Conservation (phyloP, 1,284 basidiomycete genomes). For the Athelia psychrophila region DNA sequence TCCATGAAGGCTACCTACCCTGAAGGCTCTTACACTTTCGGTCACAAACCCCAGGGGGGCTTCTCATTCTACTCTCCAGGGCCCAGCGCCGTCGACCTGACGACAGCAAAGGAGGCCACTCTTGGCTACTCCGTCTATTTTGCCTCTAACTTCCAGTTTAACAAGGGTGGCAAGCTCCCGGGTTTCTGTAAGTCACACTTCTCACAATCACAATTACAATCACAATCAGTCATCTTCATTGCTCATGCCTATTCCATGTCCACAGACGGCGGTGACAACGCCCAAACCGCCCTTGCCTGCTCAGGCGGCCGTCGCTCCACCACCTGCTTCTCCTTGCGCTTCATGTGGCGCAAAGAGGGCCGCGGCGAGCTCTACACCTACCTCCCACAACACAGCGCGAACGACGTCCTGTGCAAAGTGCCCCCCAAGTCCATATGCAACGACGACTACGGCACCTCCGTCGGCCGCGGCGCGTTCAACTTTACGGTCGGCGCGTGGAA, state of each 20-base stretch:
- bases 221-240: not conserved
- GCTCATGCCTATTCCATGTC: not conserved
- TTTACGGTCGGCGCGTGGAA: conserved; percentile 52
- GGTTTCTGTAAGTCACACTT: conserved; percentile 50
- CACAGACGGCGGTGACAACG: not conserved
- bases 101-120: conserved; percentile 41
- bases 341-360: conserved; percentile 63
- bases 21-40: conserved; percentile 54
- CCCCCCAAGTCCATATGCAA: conserved; percentile 45
- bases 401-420: conserved; percentile 41
- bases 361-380: conserved; percentile 60
- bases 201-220: not conserved
- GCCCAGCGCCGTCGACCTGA: conserved; percentile 37
- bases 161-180: conserved; percentile 63
- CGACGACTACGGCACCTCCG: conserved; percentile 56
- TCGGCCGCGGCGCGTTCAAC: conserved; percentile 52
- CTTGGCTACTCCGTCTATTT: conserved; percentile 61
- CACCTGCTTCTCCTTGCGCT: conserved; percentile 55
- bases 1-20: conserved; percentile 56
- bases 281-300: conserved; percentile 48
- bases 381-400: conserved; percentile 42
- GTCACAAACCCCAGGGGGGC: conserved; percentile 43
- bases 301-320: conserved; percentile 50
- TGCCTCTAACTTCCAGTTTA: conserved; percentile 53
- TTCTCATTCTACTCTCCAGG: conserved; percentile 61